Base-by-base conservation (phyloP, 768 basidiomycete genomes). In the Gyrodon lividus region DNA sequence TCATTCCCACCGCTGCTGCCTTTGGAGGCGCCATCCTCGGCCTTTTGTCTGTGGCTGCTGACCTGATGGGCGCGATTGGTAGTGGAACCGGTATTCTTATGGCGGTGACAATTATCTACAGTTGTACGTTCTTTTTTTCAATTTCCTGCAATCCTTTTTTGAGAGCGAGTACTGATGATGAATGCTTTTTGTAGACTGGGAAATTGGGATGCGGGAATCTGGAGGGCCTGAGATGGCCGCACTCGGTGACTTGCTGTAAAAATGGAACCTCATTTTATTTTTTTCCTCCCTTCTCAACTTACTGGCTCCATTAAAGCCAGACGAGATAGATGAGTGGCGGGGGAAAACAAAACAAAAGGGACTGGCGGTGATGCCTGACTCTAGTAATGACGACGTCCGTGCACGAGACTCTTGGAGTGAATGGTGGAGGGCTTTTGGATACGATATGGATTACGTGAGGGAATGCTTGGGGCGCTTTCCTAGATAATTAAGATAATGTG, bases 1-100 rank as follows among this genome's bases (percentile, higher is more conserved):
- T 98, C 55, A 97, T 99, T 57, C 97, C 97, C 2, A 98, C 95
- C 19, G 96, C 97, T 12, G 97, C 96, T 20, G 92, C 95, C 1
- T 92, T 98, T 56, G 96, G 97, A 39, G 96, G 96, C 33, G 97
- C 95, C n/a, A 92, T 94, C 52, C 86, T 98, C 12, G 96, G 95
- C 24, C 74, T 97, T 12, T 75, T 98, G 26, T 90, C 88, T 8
- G 95, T 99, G 48, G 79, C 84, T 10, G 95, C 97, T 3, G 96
- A 99, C 66, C 72, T 99, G 55, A 87, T 95, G 78, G 97, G 97
- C 48, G 97, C 96, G 3, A 88, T 98, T 52, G 95, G 95, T 10
- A 92, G 89, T 62, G 94, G 94, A 42, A 95, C 92, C 5, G 92
- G 92, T 79, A 97, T 97, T 65, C 77, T 98, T 58, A 95, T 98